A percentile compares a stretch with the other conserved stretches of the same genome.
Conservation (phyloP, 176 grass and related monocot species). For the Oryza australiensis region DNA sequence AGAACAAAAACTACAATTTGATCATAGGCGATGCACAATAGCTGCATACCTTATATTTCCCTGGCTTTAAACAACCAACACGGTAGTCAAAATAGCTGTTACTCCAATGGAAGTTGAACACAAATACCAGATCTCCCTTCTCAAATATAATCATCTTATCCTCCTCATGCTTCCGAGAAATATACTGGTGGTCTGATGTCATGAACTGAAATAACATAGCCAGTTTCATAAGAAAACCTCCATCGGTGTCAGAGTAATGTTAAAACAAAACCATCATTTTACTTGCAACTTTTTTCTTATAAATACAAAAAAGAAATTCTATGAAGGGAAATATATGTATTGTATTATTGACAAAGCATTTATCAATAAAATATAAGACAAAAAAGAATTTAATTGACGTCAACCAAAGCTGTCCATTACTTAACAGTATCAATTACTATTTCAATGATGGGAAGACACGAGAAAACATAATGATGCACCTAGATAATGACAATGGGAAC, state of each 20-base stretch:
- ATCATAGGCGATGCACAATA: constrained; percentile 10
- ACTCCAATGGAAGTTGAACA: constrained; percentile 96
- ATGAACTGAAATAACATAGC: constrained; percentile 78
- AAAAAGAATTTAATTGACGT: neutral
- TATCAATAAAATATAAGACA: neutral
- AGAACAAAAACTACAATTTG: neutral
- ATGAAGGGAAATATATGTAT: neutral
- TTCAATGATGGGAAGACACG: neutral
- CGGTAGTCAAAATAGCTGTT: constrained; percentile 86
- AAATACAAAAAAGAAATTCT: neutral
- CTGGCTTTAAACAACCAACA: constrained; percentile 72
- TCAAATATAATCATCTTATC: constrained; percentile 90
- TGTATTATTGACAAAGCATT: neutral
- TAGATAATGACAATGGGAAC: neutral
- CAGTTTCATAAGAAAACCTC: constrained; percentile 34
- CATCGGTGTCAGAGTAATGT: neutral
- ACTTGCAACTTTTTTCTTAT: neutral
- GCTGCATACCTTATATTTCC: constrained; percentile 75
- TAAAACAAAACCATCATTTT: constrained; percentile 1
- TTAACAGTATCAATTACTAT: neutral
- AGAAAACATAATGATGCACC: neutral
- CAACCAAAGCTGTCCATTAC: neutral
- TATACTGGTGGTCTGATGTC: constrained; percentile 88
- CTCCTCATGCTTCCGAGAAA: constrained; percentile 88
- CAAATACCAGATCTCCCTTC: constrained; percentile 81